Evolutionary conservation across 805 yeast species (phyloP).

Genomic region (Lachancea mirantina): DNA sequence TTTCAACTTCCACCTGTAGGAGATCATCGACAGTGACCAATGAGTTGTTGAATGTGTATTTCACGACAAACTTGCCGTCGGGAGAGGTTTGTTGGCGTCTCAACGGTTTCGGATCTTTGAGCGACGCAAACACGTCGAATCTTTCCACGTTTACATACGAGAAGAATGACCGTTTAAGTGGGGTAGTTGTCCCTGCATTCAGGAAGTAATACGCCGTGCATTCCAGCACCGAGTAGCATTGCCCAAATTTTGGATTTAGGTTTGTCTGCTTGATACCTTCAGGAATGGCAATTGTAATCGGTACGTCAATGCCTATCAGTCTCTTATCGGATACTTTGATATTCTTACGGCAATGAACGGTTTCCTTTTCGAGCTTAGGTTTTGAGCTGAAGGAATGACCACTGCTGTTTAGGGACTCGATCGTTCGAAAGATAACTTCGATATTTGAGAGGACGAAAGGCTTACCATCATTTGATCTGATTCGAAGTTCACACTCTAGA

Average conservation of each 20-base stretch:
- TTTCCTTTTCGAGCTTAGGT: conserved; percentile 21
- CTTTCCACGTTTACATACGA: conserved; percentile 44
- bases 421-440: conserved; percentile 41
- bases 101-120: conserved; percentile 47
- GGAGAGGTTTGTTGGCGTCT: conserved; percentile 38
- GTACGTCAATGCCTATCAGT: conserved; percentile 50
- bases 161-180: conserved; percentile 14
- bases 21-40: conserved; percentile 56
- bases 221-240: conserved; percentile 40
- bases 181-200: conserved; percentile 1
- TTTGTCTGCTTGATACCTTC: conserved; percentile 49
- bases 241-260: conserved; percentile 40
- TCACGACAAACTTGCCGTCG: conserved; percentile 43
- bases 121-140: conserved; percentile 51
- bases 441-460: conserved; percentile 44
- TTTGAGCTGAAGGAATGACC: conserved; percentile 17
- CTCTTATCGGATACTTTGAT: conserved; percentile 35
- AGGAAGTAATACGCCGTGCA: conserved; percentile 20
- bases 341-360: conserved; percentile 29
- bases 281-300: conserved; percentile 50
- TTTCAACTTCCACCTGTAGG: conserved; percentile 33
- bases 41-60: conserved; percentile 41
- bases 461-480: conserved; percentile 43
- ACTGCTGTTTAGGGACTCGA: conserved; percentile 39
- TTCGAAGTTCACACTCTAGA: conserved; percentile 48